Evolutionary conservation across 768 basidiomycete genomes (phyloP).

Genomic region (Mrakia frigida): DNA sequence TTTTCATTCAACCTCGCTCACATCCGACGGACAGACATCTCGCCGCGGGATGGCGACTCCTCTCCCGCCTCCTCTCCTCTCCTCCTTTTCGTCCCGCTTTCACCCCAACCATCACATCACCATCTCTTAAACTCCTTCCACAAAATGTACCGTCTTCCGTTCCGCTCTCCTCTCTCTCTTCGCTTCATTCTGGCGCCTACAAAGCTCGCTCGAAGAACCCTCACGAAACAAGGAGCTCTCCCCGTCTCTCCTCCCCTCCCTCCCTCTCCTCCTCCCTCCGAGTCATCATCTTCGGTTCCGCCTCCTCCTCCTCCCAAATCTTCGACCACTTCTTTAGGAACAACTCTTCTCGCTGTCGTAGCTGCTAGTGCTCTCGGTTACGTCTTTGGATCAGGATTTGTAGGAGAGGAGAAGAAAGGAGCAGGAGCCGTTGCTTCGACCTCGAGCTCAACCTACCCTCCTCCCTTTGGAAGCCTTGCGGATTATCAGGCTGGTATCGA

Average conservation of each 20-base stretch:
- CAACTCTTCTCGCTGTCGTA: not conserved
- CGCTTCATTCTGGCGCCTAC: not conserved
- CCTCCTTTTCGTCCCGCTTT: not conserved
- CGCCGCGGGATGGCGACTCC: not conserved
- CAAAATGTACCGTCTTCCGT: conserved; percentile 5
- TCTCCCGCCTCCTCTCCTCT: not conserved
- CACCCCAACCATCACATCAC: not conserved
- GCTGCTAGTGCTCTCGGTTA: not conserved
- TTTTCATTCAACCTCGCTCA: too few species aligned
- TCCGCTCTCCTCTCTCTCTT: not conserved
- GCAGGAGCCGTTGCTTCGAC: not conserved
- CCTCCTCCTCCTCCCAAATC: not conserved
- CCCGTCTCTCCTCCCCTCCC: not conserved
- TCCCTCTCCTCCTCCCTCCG: not conserved
- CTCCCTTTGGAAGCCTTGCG: conserved; percentile 31
- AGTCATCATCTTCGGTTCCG: not conserved
- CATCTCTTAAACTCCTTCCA: not conserved
- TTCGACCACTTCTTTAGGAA: not conserved
- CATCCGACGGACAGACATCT: too few species aligned
- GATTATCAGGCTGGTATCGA: conserved; percentile 56
- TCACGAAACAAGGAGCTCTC: not conserved
- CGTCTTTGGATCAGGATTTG: not conserved
- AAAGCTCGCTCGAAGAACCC: not conserved
- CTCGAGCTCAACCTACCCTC: conserved; percentile 23
- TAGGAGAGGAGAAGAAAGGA: not conserved